Conservation (phyloP, 1,284 basidiomycete genomes). For the Volvariella volvacea region DNA sequence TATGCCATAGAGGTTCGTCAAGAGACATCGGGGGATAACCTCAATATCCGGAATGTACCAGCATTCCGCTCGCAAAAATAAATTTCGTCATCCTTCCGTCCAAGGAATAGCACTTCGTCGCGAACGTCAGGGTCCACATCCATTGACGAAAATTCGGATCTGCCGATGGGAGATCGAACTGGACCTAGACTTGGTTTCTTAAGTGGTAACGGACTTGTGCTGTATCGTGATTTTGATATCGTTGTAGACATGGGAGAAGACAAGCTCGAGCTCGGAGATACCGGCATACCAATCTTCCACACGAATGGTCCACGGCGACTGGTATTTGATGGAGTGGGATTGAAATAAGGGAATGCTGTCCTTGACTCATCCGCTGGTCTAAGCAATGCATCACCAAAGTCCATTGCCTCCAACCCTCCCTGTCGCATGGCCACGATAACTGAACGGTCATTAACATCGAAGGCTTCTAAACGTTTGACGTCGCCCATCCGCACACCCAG, state of each 20-base stretch:
- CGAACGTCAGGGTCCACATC: conserved; percentile 50
- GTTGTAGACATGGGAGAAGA: conserved; percentile 33
- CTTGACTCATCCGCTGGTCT: conserved; percentile 72
- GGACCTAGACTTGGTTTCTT: conserved; percentile 48
- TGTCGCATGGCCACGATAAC: conserved; percentile 77
- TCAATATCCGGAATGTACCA: conserved; percentile 67
- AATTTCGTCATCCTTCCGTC: conserved; percentile 64
- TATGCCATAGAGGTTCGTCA: conserved; percentile 12
- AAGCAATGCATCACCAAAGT: conserved; percentile 68
- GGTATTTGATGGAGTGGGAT: conserved; percentile 47
- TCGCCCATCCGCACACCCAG: conserved; percentile 58
- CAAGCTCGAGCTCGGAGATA: conserved; percentile 20
- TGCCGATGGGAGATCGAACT: conserved; percentile 39
- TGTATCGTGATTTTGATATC: conserved; percentile 27
- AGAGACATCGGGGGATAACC: conserved; percentile 41
- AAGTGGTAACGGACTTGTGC: conserved; percentile 22
- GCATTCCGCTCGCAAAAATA: conserved; percentile 75
- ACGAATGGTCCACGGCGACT: conserved; percentile 67
- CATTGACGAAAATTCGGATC: conserved; percentile 41
- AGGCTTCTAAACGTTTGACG: conserved; percentile 70
- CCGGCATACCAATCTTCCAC: conserved; percentile 72
- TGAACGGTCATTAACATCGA: conserved; percentile 65
- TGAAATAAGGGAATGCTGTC: conserved; percentile 58
- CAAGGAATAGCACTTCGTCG: conserved; percentile 73
- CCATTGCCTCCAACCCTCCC: conserved; percentile 73